Conservation (phyloP, 768 basidiomycete genomes). For the Exidia glandulosa region DNA sequence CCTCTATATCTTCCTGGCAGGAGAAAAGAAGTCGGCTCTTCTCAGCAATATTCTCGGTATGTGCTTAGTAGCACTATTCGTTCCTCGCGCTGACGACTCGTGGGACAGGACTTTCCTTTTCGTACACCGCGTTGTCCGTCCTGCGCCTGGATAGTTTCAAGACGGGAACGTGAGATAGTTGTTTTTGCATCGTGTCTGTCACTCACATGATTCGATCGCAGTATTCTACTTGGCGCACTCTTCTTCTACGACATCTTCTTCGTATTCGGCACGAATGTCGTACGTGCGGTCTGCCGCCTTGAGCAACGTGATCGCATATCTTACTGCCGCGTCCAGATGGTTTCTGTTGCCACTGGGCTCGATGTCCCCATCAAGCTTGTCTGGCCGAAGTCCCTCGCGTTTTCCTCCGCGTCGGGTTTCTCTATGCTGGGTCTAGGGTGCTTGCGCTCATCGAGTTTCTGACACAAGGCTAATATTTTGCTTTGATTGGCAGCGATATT, state of each 20-base stretch:
- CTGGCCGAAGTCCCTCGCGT: constrained; percentile 59
- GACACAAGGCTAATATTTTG: too few species aligned
- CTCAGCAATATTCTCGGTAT: constrained; percentile 56
- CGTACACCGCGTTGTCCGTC: constrained; percentile 66
- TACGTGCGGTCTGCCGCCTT: constrained; percentile 25
- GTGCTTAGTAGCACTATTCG: not conserved
- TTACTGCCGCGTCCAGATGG: constrained; percentile 50
- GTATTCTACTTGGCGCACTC: constrained; percentile 68
- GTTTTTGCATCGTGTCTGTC: not conserved
- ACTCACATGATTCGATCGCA: constrained; percentile 7
- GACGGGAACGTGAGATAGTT: constrained; percentile 39
- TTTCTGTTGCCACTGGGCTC: constrained; percentile 79
- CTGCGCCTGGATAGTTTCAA: constrained; percentile 82
- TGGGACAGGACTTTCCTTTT: constrained; percentile 47
- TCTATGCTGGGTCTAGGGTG: constrained; percentile 92
- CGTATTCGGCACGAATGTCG: constrained; percentile 84
- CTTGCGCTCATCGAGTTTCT: too few species aligned
- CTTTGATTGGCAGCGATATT: too few species aligned
- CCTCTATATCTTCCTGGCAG: constrained; percentile 41
- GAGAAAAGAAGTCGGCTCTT: constrained; percentile 46
- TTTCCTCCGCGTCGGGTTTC: constrained; percentile 45
- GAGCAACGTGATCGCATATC: not conserved
- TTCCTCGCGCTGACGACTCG: not conserved
- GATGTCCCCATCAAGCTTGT: constrained; percentile 92
- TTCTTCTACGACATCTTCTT: constrained; percentile 94